A percentile compares a stretch with the other conserved stretches of the same genome.
phyloP scores from a whole-genome alignment of 73 alveolate genomes.

The Tetrahymena malaccensis region DNA sequence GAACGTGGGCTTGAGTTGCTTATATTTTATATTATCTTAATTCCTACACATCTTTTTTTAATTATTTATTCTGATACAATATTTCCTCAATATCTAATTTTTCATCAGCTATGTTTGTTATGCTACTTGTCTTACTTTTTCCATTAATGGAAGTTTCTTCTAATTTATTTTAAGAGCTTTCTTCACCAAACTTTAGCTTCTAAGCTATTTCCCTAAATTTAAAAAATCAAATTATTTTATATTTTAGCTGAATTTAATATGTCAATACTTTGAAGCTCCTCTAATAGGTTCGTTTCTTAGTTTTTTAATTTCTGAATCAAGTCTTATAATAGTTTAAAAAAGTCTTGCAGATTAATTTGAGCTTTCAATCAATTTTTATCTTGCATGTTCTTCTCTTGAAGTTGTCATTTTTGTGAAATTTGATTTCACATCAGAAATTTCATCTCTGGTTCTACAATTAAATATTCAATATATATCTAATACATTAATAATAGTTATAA shows the following conservation, averaged over 20 bases:
- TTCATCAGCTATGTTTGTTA: background rate
- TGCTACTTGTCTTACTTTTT: background rate
- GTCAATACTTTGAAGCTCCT: background rate
- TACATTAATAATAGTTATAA: background rate
- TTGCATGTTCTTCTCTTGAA: background rate
- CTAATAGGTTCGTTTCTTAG: background rate
- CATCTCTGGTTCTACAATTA: background rate
- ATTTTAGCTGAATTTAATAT: background rate
- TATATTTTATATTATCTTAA: background rate
- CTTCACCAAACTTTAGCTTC: background rate
- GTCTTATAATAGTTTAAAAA: background rate
- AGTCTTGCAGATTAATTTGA: background rate
- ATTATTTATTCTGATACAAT: background rate
- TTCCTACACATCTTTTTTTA: background rate
- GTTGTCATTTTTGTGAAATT: background rate
- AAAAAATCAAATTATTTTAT: background rate
- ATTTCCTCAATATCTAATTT: background rate
- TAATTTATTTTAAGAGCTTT: background rate
- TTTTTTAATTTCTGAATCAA: background rate
- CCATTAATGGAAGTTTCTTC: background rate
- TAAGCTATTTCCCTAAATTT: background rate
- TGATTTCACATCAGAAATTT: background rate
- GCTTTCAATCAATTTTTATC: background rate
- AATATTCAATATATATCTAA: background rate
- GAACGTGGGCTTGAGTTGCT: background rate